phyloP scores from a whole-genome alignment of 257 asterid genomes.

The Cordia subcordata region DNA sequence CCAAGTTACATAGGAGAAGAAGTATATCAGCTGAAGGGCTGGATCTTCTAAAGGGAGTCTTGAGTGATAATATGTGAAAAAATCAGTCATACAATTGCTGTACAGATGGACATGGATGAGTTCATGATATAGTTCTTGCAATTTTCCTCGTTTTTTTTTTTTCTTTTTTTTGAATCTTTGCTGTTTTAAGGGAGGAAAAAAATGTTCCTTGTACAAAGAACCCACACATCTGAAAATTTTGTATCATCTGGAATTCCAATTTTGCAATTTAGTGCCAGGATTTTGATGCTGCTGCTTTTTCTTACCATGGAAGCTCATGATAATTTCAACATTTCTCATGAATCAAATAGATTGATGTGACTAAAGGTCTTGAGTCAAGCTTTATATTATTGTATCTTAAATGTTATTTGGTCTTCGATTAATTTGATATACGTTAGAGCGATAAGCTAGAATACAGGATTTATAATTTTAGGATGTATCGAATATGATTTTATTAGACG shows the following conservation, averaged over 20 bases:
- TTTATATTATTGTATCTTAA: too few relatives aligned
- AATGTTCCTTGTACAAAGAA: background rate
- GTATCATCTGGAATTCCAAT: background rate
- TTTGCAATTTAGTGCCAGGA: background rate
- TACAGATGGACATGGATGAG: background rate
- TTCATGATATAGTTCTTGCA: background rate
- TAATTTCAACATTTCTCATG: too few relatives aligned
- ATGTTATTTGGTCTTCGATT: too few relatives aligned
- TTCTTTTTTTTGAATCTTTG: constrained; percentile 23
- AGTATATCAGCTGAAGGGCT: constrained; percentile 50
- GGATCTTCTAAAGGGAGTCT: constrained; percentile 42
- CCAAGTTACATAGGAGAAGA: constrained; percentile 32
- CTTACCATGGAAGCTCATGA: too few relatives aligned
- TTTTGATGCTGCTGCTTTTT: background rate
- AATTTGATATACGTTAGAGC: too few relatives aligned
- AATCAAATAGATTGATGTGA: too few relatives aligned
- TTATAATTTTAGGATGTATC: too few relatives aligned
- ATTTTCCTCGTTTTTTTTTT: background rate
- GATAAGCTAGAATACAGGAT: too few relatives aligned
- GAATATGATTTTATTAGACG: too few relatives aligned
- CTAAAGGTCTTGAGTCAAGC: too few relatives aligned
- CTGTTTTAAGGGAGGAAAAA: constrained; percentile 4
- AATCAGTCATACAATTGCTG: background rate
- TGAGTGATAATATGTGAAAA: constrained; percentile 27
- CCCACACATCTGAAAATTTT: background rate